Evolutionary conservation across 257 asterid species (phyloP), one percentile per base, ranked within the genome.

Genomic region (Gentiana macrophylla): DNA sequence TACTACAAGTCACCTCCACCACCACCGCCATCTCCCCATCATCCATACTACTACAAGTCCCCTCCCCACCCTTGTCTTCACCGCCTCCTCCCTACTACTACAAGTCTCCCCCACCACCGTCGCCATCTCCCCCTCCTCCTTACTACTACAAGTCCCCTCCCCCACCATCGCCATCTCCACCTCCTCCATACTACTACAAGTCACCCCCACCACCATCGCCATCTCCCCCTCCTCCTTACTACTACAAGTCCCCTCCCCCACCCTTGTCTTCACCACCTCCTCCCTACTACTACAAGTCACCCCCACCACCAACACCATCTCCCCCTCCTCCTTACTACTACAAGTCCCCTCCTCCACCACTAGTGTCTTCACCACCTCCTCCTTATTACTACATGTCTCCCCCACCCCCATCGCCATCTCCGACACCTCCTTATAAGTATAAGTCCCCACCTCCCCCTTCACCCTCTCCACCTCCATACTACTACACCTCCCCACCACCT

Each of bases 1-100:
- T 76, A 81, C 62, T 74, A 63, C 7, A 81, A 90, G 10, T 87
- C 87, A 1, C 87, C 94, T 0, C 94, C 84, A 0, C 79, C 80
- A 2, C 8, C 80, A 6, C 78, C 78, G 6, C 70, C 81, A 0
- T 78, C 83, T 4, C 68, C 70, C 1, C 7, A 71, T 0, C 76
- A 72, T 0, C n/a, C 60, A 0, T 67, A 69, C 1, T 35, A 55
- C 32, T 37, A 53, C 1, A 60, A 41, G 0, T 76, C 82, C 0
- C 80, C 79, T 2, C 79, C 76, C 24, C 24, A 15, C 24, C 24
- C 24, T 15, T 15, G 24, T 24, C 24, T 24, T 24, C 24, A 24
- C 24, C 65, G 69, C 84, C 82, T 4, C 90, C 95, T 0, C 79
- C 80, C 57, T 74, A 81, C 55, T 76, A 81, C 62, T 74, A 63